phyloP scores from a whole-genome alignment of 306 rosid genomes.

The Aeschynomene evenia region DNA sequence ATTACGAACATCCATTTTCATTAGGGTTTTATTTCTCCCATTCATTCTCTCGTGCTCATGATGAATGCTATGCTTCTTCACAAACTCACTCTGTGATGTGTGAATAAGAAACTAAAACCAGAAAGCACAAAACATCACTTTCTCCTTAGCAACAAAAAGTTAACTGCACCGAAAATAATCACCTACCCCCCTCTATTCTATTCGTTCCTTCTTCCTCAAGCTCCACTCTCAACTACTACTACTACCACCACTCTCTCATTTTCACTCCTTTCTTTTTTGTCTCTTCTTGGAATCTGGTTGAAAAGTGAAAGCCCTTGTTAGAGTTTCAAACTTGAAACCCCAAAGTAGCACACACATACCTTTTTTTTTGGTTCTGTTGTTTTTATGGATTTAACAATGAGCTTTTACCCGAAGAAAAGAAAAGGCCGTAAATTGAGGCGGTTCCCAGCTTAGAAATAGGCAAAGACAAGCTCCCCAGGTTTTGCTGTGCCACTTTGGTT shows the following conservation, averaged over 20 bases:
- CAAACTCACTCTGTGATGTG: background rate
- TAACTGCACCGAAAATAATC: background rate
- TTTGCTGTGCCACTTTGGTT: background rate
- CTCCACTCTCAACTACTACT: slow-evolving; percentile 14
- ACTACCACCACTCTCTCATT: background rate
- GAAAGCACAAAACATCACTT: background rate
- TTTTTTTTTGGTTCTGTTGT: background rate
- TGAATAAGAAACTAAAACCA: background rate
- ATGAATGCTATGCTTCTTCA: no score
- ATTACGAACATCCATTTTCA: background rate
- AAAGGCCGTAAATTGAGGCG: slow-evolving; percentile 15
- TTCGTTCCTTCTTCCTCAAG: slow-evolving; percentile 38
- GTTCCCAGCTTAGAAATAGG: background rate
- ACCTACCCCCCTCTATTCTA: background rate
- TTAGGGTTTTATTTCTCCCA: background rate
- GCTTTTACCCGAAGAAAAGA: slow-evolving; percentile 17
- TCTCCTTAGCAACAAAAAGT: background rate
- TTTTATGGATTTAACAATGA: slow-evolving; percentile 27
- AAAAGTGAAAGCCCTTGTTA: slow-evolving; percentile 14
- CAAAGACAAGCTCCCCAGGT: background rate
- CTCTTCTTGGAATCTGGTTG: slow-evolving; percentile 23
- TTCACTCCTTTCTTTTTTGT: background rate
- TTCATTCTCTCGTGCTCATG: background rate
- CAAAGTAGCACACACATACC: background rate
- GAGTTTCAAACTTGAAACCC: slow-evolving; percentile 15